A percentile compares a stretch with the other conserved stretches of the same genome.
Evolutionary conservation across 352 stramenopile species (phyloP).

Genomic region (Pythium grandisporangium): DNA sequence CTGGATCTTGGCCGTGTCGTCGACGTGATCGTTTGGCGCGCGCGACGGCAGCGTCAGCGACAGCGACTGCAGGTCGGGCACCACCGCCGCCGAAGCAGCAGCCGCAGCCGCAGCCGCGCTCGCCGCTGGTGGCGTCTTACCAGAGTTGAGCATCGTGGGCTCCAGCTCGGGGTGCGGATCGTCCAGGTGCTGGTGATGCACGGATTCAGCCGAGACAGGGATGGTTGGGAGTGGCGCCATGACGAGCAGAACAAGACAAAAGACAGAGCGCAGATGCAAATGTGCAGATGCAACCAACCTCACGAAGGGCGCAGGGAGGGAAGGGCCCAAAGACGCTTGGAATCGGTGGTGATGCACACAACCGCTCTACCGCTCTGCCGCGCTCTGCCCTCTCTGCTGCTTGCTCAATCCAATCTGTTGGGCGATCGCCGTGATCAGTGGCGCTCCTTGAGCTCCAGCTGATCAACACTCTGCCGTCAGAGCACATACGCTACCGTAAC

Average conservation of each 20-base stretch:
- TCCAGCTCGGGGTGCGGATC: neutral
- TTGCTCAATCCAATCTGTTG: no score
- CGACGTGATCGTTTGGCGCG: constrained; percentile 44
- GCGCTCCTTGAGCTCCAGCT: no score
- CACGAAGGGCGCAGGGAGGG: no score
- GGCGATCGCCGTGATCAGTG: no score
- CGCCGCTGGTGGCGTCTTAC: constrained; percentile 1
- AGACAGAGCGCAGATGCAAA: no score
- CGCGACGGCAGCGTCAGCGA: constrained; percentile 60
- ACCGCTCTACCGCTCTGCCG: no score
- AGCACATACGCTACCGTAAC: no score
- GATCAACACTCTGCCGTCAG: no score
- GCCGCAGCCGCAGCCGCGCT: neutral
- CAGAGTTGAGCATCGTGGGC: constrained; percentile 28
- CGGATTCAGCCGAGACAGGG: constrained; percentile 4
- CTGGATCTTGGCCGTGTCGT: constrained; percentile 72
- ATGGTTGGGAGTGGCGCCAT: constrained; percentile 15
- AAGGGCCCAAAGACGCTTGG: no score
- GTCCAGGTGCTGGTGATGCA: constrained; percentile 2
- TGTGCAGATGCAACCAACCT: no score
- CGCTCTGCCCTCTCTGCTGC: no score
- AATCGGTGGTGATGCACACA: no score
- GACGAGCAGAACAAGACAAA: neutral
- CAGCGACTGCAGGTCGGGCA: constrained; percentile 26
- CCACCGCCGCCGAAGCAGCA: neutral